These are phyloP conservation scores for Penicillium sp. DNA, from an alignment of 2,329 filamentous ascomycete species.

Conservation along the genomic window DNA sequence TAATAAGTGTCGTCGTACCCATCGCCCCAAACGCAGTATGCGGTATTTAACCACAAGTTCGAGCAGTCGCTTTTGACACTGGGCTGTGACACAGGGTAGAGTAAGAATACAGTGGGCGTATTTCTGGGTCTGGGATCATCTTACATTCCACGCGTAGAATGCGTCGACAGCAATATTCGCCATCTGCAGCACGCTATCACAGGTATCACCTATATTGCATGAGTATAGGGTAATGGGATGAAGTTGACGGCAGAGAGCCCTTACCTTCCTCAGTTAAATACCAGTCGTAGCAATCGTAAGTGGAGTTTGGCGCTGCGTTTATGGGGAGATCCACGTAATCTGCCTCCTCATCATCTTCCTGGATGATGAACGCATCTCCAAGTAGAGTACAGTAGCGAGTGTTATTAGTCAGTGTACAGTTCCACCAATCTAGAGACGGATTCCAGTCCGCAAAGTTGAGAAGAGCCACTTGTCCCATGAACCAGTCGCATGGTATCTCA, in stretches of 20 bases:
- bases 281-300: neutral
- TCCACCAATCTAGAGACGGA: neutral
- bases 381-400: slow-evolving; percentile 1
- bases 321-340: neutral
- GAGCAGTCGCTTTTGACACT: slow-evolving; percentile 2
- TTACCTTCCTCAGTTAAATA: neutral
- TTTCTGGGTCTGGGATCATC: neutral
- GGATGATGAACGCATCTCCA: neutral
- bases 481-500: neutral
- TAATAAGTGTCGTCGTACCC: neutral
- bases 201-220: neutral
- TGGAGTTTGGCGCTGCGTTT: slow-evolving; percentile 6
- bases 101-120: neutral
- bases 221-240: neutral
- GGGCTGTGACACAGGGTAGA: neutral
- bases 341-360: neutral
- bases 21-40: neutral
- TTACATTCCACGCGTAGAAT: slow-evolving; percentile 12
- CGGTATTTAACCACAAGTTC: slow-evolving; percentile 1
- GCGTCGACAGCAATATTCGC: slow-evolving; percentile 3
- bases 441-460: slow-evolving; percentile 3
- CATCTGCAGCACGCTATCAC: neutral
- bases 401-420: slow-evolving; percentile 8
- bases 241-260: neutral
- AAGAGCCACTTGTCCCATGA: neutral